Base-by-base conservation (phyloP, 371 early-diverging fungal species). In the Catenaria anguillulae region DNA sequence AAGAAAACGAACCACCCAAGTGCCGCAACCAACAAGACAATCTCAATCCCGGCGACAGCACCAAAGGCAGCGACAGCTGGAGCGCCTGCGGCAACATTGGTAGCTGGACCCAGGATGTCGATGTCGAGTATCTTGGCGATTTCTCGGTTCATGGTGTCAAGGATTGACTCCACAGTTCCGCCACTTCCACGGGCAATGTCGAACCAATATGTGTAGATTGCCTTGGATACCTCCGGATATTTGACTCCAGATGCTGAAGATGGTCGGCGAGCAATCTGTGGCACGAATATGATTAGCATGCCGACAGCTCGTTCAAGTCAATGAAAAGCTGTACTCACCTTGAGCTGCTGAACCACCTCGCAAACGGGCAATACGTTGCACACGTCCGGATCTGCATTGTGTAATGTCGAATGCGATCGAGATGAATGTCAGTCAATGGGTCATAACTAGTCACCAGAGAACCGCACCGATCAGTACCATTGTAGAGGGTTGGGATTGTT, bases 61-160 rank as follows among this genome's bases (percentile, higher is more conserved):
- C n/a, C 24, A 4, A 56, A 1, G 33, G 35, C 34, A 10, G 1
- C 1, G 2, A 24, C 46, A 24, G 24, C 46, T 1, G 23, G n/a
- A 10, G 21, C 46, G 46, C n/a, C n/a, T 24, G n/a, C 19, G 2
- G 10, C 23, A 19, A 56, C 37, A 23, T 33, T 34, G 56, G 56
- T 56, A 23, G 56, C 29, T 10, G 26, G 23, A 12, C 56, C 56
- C 8, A 56, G 56, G 10, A 56, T 37, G 37, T 56, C 56, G n/a
- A 56, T 56, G 34, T 24, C 21, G 33, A 56, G 56, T 1, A 26
- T 24, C 0, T 19, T 0, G 4, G 56, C 56, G 26, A 56, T 23
- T 4, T 56, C 24, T 19, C 37, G 34, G 37, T 33, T 34, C 56
- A 56, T 56, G 33, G 21, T n/a, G 24, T 21, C 37, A 36, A 56